Evolutionary conservation across 495 filamentous ascomycete genomes (phyloP).

Genomic region (Aspergillus steynii): DNA sequence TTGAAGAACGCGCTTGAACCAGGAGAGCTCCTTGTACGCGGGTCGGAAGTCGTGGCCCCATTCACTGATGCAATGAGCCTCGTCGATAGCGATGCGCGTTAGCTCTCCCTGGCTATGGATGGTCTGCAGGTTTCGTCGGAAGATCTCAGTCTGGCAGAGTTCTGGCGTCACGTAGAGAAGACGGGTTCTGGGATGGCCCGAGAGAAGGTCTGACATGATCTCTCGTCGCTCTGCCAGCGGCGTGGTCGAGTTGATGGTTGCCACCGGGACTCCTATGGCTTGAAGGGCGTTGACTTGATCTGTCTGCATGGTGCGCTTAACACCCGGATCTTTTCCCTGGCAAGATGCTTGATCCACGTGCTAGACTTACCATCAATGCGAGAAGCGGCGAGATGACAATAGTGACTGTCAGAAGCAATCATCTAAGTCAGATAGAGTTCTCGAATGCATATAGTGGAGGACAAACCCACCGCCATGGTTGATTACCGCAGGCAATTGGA

Average conservation of each 20-base stretch:
- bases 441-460: background rate
- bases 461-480: constrained; percentile 71
- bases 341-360: background rate
- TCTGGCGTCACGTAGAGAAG: constrained; percentile 95
- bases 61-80: constrained; percentile 96
- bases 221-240: constrained; percentile 58
- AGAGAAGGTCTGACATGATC: constrained; percentile 78
- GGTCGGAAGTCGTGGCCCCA: constrained; percentile 99
- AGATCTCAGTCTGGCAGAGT: constrained; percentile 73
- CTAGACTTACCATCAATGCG: constrained; percentile 74
- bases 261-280: constrained; percentile 72
- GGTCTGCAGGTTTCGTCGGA: constrained; percentile 69
- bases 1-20: constrained; percentile 75
- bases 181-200: constrained; percentile 79
- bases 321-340: background rate
- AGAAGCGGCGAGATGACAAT: constrained; percentile 89
- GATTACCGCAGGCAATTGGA: constrained; percentile 87
- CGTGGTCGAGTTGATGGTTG: constrained; percentile 83
- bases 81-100: constrained; percentile 83
- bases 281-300: constrained; percentile 87
- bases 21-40: constrained; percentile 83
- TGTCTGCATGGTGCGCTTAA: constrained; percentile 50
- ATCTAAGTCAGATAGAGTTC: constrained; percentile 10
- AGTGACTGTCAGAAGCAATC: constrained; percentile 57
- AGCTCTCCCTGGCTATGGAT: constrained; percentile 84